Percentiles rank a stretch among this genome's conserved stretches.
phyloP scores from a whole-genome alignment of 345 rosid species.

The Acer negundo region DNA sequence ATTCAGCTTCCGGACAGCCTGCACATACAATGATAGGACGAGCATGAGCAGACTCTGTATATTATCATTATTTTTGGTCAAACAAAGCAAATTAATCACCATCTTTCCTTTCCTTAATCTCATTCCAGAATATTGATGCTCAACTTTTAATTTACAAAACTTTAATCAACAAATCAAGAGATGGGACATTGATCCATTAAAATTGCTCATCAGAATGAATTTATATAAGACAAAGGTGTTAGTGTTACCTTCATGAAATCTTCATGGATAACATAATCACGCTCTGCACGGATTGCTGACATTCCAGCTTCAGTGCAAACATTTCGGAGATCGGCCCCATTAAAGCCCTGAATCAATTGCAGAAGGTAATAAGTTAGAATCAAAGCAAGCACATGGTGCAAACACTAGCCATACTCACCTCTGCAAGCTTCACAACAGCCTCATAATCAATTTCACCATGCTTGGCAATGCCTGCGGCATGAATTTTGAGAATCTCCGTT shows the following conservation, averaged over 20 bases:
- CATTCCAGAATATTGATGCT: neutral
- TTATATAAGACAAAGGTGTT: neutral
- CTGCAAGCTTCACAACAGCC: slow-evolving; percentile 89
- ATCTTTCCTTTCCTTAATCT: too few species aligned
- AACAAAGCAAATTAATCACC: too few species aligned
- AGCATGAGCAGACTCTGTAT: neutral
- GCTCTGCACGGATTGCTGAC: slow-evolving; percentile 95
- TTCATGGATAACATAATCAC: slow-evolving; percentile 95
- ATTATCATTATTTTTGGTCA: neutral
- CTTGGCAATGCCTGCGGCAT: slow-evolving; percentile 86
- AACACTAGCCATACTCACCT: slow-evolving; percentile 48
- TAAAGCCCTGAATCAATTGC: slow-evolving; percentile 64
- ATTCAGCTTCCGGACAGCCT: slow-evolving; percentile 89
- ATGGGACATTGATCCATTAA: neutral
- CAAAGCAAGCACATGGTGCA: neutral
- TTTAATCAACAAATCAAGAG: neutral
- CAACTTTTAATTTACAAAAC: neutral
- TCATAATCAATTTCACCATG: slow-evolving; percentile 93
- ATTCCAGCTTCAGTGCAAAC: slow-evolving; percentile 98
- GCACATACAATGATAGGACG: slow-evolving; percentile 26
- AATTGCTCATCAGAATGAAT: neutral
- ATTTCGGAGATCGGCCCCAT: slow-evolving; percentile 95
- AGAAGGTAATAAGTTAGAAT: slow-evolving; percentile 1
- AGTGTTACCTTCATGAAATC: slow-evolving; percentile 92
- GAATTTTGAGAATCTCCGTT: slow-evolving; percentile 90